phyloP scores from a whole-genome alignment of 345 rosid genomes.

The Hevea brasiliensis region DNA sequence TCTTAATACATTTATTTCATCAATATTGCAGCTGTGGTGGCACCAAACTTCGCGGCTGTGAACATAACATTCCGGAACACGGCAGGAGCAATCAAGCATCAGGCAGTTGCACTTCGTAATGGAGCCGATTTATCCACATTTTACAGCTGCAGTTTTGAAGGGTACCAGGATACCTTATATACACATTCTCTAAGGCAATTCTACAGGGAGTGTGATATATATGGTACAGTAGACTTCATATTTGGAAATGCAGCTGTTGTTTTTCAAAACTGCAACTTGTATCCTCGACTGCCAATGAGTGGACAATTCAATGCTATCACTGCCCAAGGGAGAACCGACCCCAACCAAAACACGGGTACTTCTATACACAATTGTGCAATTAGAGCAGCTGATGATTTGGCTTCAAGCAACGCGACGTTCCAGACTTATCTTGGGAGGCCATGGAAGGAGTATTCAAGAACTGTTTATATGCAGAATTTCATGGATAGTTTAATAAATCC shows the following conservation, averaged over 20 bases:
- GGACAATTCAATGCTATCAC: constrained; percentile 90
- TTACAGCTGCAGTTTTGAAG: constrained; percentile 85
- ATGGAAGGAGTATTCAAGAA: constrained; percentile 83
- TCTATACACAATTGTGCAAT: constrained; percentile 68
- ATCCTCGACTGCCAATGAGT: constrained; percentile 62
- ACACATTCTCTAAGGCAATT: constrained; percentile 76
- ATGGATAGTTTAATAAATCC: constrained; percentile 55
- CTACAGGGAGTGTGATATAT: constrained; percentile 81
- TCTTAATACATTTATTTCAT: background rate
- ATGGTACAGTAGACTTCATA: constrained; percentile 88
- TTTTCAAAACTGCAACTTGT: constrained; percentile 69
- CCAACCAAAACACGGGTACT: constrained; percentile 82
- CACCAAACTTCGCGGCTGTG: constrained; percentile 77
- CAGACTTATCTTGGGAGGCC: constrained; percentile 77
- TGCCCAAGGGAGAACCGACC: constrained; percentile 79
- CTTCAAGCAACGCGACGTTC: constrained; percentile 42
- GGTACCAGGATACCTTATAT: constrained; percentile 81
- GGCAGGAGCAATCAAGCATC: constrained; percentile 82
- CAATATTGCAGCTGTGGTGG: constrained; percentile 57
- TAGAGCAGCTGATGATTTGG: constrained; percentile 61
- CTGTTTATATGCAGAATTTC: constrained; percentile 57
- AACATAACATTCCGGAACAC: constrained; percentile 82
- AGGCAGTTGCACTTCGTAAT: constrained; percentile 74
- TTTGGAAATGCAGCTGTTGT: constrained; percentile 92
- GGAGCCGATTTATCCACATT: constrained; percentile 78